Evolutionary conservation across 2,329 filamentous ascomycete genomes (phyloP).

Genomic region (Phoma sp.): DNA sequence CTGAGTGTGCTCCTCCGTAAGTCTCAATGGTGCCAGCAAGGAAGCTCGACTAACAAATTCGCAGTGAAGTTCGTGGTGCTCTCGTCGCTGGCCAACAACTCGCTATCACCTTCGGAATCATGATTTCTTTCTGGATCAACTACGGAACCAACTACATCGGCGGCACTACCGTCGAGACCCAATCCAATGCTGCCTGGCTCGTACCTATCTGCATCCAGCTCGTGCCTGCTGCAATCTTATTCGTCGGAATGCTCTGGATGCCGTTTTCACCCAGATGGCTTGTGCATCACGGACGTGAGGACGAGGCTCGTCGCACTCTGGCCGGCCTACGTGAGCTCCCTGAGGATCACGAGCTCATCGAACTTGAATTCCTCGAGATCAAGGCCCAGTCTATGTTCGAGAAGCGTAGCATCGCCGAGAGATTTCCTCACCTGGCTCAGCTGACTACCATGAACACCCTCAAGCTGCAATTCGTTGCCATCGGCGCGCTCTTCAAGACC

Average conservation of each 20-base stretch:
- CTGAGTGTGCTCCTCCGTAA: slow-evolving; percentile 56
- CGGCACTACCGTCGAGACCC: slow-evolving; percentile 64
- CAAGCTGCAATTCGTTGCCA: slow-evolving; percentile 67
- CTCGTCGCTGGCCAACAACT: slow-evolving; percentile 69
- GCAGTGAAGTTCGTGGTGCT: slow-evolving; percentile 66
- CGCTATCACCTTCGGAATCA: slow-evolving; percentile 61
- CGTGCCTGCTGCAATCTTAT: slow-evolving; percentile 68
- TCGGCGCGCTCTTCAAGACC: slow-evolving; percentile 67
- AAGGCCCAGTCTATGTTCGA: slow-evolving; percentile 80
- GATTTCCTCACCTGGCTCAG: slow-evolving; percentile 69
- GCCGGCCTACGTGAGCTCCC: slow-evolving; percentile 68
- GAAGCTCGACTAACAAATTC: slow-evolving; percentile 46
- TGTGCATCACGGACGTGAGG: slow-evolving; percentile 71
- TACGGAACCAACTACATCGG: slow-evolving; percentile 54
- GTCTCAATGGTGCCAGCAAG: not conserved
- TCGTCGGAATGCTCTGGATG: slow-evolving; percentile 77
- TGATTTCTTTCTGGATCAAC: slow-evolving; percentile 44
- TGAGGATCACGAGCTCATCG: slow-evolving; percentile 69
- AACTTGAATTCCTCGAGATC: slow-evolving; percentile 82
- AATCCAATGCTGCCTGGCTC: slow-evolving; percentile 72
- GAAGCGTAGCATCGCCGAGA: slow-evolving; percentile 68
- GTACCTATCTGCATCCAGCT: slow-evolving; percentile 75
- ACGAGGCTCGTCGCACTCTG: slow-evolving; percentile 68
- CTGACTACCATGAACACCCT: slow-evolving; percentile 65
- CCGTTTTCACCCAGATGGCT: slow-evolving; percentile 80